phyloP scores from a whole-genome alignment of 2,329 filamentous ascomycete species.

The Bipolaris bicolor region DNA sequence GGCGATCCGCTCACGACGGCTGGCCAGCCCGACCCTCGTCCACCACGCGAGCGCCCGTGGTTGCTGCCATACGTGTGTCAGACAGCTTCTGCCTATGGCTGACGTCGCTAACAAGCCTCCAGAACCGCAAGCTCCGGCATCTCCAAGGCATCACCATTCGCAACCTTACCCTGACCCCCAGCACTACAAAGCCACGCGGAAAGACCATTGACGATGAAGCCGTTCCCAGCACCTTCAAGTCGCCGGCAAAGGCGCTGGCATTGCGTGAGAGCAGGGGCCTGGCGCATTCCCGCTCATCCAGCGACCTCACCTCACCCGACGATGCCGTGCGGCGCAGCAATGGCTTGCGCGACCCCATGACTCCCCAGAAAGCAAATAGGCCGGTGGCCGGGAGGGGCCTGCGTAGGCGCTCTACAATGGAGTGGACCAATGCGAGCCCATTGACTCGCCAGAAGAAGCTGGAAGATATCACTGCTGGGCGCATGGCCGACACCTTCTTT shows the following conservation, averaged over 20 bases:
- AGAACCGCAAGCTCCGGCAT: slow-evolving; percentile 89
- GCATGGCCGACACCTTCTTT: slow-evolving; percentile 88
- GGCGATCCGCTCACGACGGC: slow-evolving; percentile 18
- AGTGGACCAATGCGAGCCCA: slow-evolving; percentile 67
- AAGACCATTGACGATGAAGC: slow-evolving; percentile 79
- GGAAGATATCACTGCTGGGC: slow-evolving; percentile 71
- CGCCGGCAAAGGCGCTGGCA: slow-evolving; percentile 69
- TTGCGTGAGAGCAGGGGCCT: slow-evolving; percentile 57
- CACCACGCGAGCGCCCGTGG: slow-evolving; percentile 47
- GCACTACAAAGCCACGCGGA: slow-evolving; percentile 55
- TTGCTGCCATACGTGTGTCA: slow-evolving; percentile 46
- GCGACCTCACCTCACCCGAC: slow-evolving; percentile 53
- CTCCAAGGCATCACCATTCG: slow-evolving; percentile 85
- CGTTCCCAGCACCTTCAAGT: slow-evolving; percentile 69
- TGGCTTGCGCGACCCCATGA: slow-evolving; percentile 28
- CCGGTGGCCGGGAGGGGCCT: slow-evolving; percentile 47
- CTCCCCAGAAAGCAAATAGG: slow-evolving; percentile 32
- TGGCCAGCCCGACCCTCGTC: slow-evolving; percentile 20
- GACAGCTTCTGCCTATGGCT: background rate
- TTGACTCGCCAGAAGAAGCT: slow-evolving; percentile 73
- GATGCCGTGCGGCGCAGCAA: slow-evolving; percentile 33
- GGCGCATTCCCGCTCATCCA: slow-evolving; percentile 66
- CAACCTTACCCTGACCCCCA: slow-evolving; percentile 74
- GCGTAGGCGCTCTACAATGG: slow-evolving; percentile 65
- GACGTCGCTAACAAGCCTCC: slow-evolving; percentile 5